Percentiles rank a stretch among this genome's conserved stretches.
Conservation (phyloP, 2,329 filamentous ascomycete genomes). For the Aspergillus thermomutatus region DNA sequence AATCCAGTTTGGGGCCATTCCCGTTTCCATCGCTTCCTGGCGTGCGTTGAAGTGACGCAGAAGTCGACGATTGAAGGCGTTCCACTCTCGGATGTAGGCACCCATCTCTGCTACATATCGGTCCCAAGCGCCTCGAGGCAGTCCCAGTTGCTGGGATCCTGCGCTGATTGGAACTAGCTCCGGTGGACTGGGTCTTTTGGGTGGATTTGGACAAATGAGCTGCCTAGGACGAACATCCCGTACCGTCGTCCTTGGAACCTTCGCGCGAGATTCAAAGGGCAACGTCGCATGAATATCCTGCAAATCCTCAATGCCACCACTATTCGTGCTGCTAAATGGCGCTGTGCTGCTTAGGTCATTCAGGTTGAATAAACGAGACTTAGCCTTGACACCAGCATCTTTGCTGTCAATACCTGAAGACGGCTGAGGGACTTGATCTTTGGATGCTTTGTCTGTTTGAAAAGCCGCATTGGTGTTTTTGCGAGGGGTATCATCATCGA, state of each 20-base stretch:
- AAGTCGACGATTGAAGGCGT: slow-evolving; percentile 53
- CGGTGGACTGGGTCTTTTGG: slow-evolving; percentile 46
- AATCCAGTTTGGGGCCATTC: slow-evolving; percentile 49
- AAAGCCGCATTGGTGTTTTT: slow-evolving; percentile 5
- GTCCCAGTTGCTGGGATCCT: slow-evolving; percentile 31
- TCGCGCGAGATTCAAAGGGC: slow-evolving; percentile 57
- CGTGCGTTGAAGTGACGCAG: slow-evolving; percentile 54
- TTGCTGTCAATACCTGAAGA: slow-evolving; percentile 9
- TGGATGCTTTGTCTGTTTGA: slow-evolving; percentile 7
- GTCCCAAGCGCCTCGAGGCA: slow-evolving; percentile 49
- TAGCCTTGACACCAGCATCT: slow-evolving; percentile 5
- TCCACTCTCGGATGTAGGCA: slow-evolving; percentile 56
- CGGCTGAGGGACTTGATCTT: slow-evolving; percentile 3
- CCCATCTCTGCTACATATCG: slow-evolving; percentile 53
- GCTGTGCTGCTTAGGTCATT: slow-evolving; percentile 49
- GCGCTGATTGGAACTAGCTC: slow-evolving; percentile 13
- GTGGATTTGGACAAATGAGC: slow-evolving; percentile 51
- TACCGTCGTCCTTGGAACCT: slow-evolving; percentile 41
- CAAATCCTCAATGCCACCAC: slow-evolving; percentile 51
- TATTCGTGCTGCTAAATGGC: slow-evolving; percentile 47
- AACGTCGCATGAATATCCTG: slow-evolving; percentile 52
- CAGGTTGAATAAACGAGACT: slow-evolving; percentile 41
- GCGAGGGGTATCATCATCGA: slow-evolving; percentile 38
- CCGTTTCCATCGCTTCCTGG: slow-evolving; percentile 46
- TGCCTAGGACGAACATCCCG: slow-evolving; percentile 33